Conservation (phyloP, 352 stramenopile species). For the Phytophthora sp. region DNA sequence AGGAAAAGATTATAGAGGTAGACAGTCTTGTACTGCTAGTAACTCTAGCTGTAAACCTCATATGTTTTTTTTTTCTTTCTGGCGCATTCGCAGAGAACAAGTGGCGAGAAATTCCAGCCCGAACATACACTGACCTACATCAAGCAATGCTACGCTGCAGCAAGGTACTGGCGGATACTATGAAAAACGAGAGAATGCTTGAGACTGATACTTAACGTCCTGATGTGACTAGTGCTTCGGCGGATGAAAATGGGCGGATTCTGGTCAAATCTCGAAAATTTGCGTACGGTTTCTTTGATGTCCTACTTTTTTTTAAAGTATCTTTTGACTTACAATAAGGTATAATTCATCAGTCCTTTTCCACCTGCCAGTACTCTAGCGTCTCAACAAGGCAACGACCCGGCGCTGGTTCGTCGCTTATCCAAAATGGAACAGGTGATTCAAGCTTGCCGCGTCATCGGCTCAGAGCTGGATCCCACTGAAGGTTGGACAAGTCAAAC, state of each 20-base stretch:
- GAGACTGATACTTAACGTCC: not conserved
- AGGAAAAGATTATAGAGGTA: constrained; percentile 87
- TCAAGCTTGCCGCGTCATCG: constrained; percentile 78
- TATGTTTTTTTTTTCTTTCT: not conserved
- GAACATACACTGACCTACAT: constrained; percentile 86
- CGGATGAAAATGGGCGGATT: constrained; percentile 85
- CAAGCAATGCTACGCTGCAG: constrained; percentile 88
- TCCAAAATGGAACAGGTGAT: constrained; percentile 81
- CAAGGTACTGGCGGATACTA: constrained; percentile 61
- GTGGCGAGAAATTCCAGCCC: constrained; percentile 74
- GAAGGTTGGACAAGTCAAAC: constrained; percentile 80
- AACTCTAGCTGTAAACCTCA: too few relatives aligned
- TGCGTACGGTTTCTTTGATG: constrained; percentile 39
- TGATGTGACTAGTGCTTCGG: constrained; percentile 57
- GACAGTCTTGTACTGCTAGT: too few relatives aligned
- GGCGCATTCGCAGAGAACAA: too few relatives aligned
- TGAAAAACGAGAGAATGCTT: not conserved
- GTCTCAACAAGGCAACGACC: constrained; percentile 37
- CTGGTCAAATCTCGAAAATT: constrained; percentile 74
- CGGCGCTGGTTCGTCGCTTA: constrained; percentile 60
- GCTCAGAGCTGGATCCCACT: constrained; percentile 73
- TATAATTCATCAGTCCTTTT: constrained; percentile 11
- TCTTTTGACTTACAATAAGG: not conserved
- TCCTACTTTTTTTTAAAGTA: not conserved
- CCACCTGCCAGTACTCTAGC: constrained; percentile 1